Base-by-base conservation (phyloP, 306 rosid species). In the Fagus sylvatica region DNA sequence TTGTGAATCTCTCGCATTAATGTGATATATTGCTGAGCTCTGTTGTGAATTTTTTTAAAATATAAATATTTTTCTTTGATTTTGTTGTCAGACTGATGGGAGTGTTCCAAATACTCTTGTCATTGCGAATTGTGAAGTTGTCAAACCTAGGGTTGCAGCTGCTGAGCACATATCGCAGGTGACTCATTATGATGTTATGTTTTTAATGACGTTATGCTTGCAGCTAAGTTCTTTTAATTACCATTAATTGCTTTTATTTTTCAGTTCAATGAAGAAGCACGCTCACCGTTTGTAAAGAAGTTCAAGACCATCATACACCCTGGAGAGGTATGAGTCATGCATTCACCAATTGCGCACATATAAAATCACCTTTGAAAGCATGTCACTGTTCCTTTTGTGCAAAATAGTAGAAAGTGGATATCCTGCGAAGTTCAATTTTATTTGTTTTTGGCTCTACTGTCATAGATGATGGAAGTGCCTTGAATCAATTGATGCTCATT, bases 91-190 rank as follows among this genome's bases (percentile, higher is more conserved):
- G 99, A 96, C 99, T 62, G 99, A 96, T 83, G 99, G 99, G 0
- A 96, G 97, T 30, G 99, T 96, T 75, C 99, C 99, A 46, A 96
- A 96, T 82, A 96, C 99, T 10, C 86, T 96, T 84, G 99, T 96
- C 71, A 96, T 96, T 71, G 99, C 99, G 3, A 93, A 96, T 74
- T 96, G 99, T 72, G 99, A 96, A 86, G 97, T 96, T 77, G 99
- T 96, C 75, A 96, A 91, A 76, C 90, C 93, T 9, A 96, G 99
- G 88, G 99, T 96, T 84, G 99, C 99, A 10, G 99, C 99, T 36
- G 99, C 99, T 0, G 99, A 96, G 84, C 98, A 96, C 80, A 96
- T 96, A 73, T 90, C 98, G 0, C 99, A 96, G 99, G 99, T 90
- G 78, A 66, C 17, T 80, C 73, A 30, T 72, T 73, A 41, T 65